phyloP scores from a whole-genome alignment of 2,329 filamentous ascomycete species.

The Fusarium xylarioides region DNA sequence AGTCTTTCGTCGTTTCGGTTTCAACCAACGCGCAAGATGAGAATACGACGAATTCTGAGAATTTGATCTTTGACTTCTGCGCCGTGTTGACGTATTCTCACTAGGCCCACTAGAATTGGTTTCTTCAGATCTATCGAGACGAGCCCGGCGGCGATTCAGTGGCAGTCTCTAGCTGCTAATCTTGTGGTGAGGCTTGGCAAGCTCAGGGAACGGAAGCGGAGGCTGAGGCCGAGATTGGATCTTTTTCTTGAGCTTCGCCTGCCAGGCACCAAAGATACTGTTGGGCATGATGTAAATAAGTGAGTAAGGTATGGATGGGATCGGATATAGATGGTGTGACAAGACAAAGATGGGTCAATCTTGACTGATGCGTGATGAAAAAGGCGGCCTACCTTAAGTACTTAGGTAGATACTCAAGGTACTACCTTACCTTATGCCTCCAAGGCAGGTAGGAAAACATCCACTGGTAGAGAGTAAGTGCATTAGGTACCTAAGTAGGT shows the following conservation, averaged over 20 bases:
- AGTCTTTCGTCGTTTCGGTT: constrained; percentile 24
- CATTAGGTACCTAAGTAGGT: neutral
- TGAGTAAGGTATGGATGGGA: neutral
- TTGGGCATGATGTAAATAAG: constrained; percentile 19
- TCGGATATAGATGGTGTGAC: constrained; percentile 10
- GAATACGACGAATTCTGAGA: constrained; percentile 15
- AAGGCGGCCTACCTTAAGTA: neutral
- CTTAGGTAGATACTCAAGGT: neutral
- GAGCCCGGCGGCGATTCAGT: constrained; percentile 18
- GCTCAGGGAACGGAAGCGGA: neutral
- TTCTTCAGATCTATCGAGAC: constrained; percentile 1
- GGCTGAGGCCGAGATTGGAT: neutral
- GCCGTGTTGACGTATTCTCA: neutral
- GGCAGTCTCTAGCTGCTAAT: constrained; percentile 23
- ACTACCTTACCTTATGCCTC: neutral
- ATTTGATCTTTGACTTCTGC: neutral
- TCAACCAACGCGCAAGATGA: constrained; percentile 20
- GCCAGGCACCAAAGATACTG: constrained; percentile 16
- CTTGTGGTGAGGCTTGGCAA: neutral
- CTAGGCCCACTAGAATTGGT: neutral
- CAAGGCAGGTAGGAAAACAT: neutral
- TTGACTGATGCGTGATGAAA: neutral
- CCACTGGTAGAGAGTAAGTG: neutral
- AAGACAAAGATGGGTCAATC: neutral
- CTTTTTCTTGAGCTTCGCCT: neutral